These are phyloP conservation scores for Circinella minor DNA, from an alignment of 371 early-diverging fungal species.

Conservation along the genomic window DNA sequence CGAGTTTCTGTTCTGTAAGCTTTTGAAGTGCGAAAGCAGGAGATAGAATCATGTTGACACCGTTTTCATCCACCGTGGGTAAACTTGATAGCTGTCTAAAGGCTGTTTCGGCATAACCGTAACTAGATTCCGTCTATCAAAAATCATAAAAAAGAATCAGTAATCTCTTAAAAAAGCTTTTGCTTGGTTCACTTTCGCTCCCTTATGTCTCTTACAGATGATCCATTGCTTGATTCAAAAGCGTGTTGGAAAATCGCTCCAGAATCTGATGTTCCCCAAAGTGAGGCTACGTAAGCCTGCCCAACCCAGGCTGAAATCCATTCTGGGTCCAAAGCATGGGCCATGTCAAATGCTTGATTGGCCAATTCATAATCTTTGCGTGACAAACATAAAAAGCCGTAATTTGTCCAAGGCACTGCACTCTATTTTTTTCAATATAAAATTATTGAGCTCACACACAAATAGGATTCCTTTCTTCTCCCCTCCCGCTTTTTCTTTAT, in stretches of 20 bases:
- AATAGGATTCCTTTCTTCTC: too few relatives aligned
- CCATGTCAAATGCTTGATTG: conserved; percentile 73
- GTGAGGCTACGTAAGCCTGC: conserved; percentile 77
- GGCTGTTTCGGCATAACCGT: conserved; percentile 69
- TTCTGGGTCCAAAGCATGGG: conserved; percentile 84
- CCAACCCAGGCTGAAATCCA: conserved; percentile 85
- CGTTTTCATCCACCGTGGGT: conserved; percentile 8
- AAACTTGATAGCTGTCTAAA: conserved; percentile 41
- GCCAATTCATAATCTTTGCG: conserved; percentile 82
- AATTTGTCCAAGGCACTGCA: conserved; percentile 81
- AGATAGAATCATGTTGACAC: conserved; percentile 38
- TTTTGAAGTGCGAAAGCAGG: conserved; percentile 77
- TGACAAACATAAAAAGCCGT: conserved; percentile 82
- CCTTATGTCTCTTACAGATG: conserved; percentile 36
- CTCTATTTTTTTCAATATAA: conserved; percentile 35
- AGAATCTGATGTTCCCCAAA: conserved; percentile 55
- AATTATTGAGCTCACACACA: not conserved
- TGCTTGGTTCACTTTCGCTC: not conserved
- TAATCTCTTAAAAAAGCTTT: not conserved
- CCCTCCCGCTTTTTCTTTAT: too few relatives aligned
- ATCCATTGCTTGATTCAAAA: conserved; percentile 66
- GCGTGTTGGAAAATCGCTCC: conserved; percentile 78
- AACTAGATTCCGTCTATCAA: conserved; percentile 68
- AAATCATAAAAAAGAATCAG: conserved; percentile 5
- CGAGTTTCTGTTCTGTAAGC: conserved; percentile 66